Evolutionary conservation across 1,139 yeast species (phyloP).

Genomic region (Yamadazyma oceani): DNA sequence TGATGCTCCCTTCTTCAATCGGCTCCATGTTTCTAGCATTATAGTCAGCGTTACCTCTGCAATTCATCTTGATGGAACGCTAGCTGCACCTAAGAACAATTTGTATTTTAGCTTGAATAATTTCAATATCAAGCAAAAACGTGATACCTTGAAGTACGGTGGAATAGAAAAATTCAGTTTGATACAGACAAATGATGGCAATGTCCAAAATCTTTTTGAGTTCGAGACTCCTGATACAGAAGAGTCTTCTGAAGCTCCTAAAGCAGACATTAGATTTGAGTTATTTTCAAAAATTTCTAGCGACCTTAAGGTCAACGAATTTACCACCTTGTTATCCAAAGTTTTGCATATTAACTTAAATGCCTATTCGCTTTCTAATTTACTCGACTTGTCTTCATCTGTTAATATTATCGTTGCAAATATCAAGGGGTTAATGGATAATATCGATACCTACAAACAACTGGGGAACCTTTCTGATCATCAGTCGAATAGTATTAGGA

Average conservation of each 20-base stretch:
- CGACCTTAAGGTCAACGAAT: constrained; percentile 24
- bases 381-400: constrained; percentile 16
- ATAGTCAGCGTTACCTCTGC: constrained; percentile 48
- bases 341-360: constrained; percentile 36
- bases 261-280: constrained; percentile 57
- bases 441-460: constrained; percentile 12
- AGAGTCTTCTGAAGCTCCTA: constrained; percentile 15
- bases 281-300: constrained; percentile 30
- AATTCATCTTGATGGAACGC: constrained; percentile 35
- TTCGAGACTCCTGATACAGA: constrained; percentile 15
- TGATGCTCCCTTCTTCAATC: constrained; percentile 25
- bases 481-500: neutral
- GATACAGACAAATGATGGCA: constrained; percentile 18
- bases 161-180: constrained; percentile 38
- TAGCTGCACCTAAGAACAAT: constrained; percentile 29
- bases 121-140: constrained; percentile 43
- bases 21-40: constrained; percentile 34
- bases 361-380: constrained; percentile 9
- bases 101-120: constrained; percentile 29
- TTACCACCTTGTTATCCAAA: constrained; percentile 49
- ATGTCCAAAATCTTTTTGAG: constrained; percentile 19
- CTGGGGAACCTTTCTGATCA: neutral
- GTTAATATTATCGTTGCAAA: constrained; percentile 16
- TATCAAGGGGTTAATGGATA: constrained; percentile 10
- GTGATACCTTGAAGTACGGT: constrained; percentile 45